Evolutionary conservation across 1,139 yeast genomes (phyloP), one percentile per base, ranked within the genome.

Genomic region (Arxiozyma bovina): DNA sequence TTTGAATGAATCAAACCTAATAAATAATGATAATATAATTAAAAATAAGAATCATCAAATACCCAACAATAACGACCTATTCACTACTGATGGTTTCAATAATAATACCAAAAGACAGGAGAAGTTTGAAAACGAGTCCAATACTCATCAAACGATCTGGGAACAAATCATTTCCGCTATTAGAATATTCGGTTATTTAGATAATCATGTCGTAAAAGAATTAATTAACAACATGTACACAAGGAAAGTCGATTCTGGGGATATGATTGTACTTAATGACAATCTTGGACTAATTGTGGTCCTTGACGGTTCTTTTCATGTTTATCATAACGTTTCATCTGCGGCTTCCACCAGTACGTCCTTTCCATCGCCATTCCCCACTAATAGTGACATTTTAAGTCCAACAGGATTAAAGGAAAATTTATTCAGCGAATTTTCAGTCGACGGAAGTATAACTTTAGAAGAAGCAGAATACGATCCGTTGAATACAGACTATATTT

Each of bases 121-220:
- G 15, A 40, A 45, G n/a, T 6, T 27, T n/a, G 34, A 25, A 15
- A 44, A 18, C 2, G 18, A n/a, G 12, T 15, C 20, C 18, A 23
- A 21, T 21, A 22, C 45, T 15, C 42, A 44, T 27, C 12, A 38
- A 18, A 7, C 45, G 12, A 46, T 46, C 11, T 46, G 49, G 55
- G 97, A 93, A 67, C 96, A 91, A 66, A 93, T 93, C 63, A 73
- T 93, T 50, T 79, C 87, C 54, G 98, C 97, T 0, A 88, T 93
- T 60, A 90, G 89, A 70, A 88, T 93, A 21, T 93, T 93, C 73
- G 99, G 99, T 1, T 91, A 91, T 68, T 74, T 93, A 54, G 99
- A 93, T 61, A 78, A 85, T 56, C 86, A 87, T 1, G 97, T 93
- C 1, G 91, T 93, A 68, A 95, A 91, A 65, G 98, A 91, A 64